Evolutionary conservation across 73 alveolate genomes (phyloP), one percentile per base, ranked within the genome.

Genomic region (Stentor roeselii): DNA sequence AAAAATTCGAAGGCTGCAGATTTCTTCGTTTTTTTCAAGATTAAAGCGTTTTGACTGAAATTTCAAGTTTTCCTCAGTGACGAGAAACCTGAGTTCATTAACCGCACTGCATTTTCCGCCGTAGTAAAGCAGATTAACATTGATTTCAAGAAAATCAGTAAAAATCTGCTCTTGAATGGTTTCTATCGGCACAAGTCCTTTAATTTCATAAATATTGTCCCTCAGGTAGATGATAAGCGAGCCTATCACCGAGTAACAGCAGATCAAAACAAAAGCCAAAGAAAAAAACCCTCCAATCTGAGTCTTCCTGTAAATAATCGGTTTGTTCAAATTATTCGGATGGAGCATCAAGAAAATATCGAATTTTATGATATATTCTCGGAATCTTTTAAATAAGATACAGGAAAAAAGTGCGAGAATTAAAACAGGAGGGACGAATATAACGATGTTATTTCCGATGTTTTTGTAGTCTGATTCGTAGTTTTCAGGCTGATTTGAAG

Each of bases 31-130:
- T 0, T 21, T 21, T 58, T n/a, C 15, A 2, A n/a, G 27, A 31
- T 58, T 31, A 58, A 31, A 31, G 35, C 74, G 35, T 58, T 21
- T n/a, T n/a, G n/a, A n/a, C n/a, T n/a, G n/a, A n/a, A n/a, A n/a
- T n/a, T n/a, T n/a, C n/a, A n/a, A n/a, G n/a, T n/a, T n/a, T n/a
- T n/a, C n/a, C n/a, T n/a, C n/a, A n/a, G n/a, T n/a, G n/a, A n/a
- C n/a, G n/a, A n/a, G n/a, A n/a, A n/a, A n/a, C n/a, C n/a, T n/a
- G n/a, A n/a, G n/a, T n/a, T n/a, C n/a, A n/a, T n/a, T n/a, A n/a
- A n/a, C n/a, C n/a, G n/a, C n/a, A n/a, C n/a, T n/a, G 27, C 74
- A 58, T n/a, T 58, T 58, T 58, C 74, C 74, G 1, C 74, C 74
- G 27, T 58, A 58, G 74, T 58, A 58, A 58, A 0, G 27, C 15